These are phyloP conservation scores for Corylus americana DNA, from an alignment of 306 rosid genomes.

Conservation along the genomic window DNA sequence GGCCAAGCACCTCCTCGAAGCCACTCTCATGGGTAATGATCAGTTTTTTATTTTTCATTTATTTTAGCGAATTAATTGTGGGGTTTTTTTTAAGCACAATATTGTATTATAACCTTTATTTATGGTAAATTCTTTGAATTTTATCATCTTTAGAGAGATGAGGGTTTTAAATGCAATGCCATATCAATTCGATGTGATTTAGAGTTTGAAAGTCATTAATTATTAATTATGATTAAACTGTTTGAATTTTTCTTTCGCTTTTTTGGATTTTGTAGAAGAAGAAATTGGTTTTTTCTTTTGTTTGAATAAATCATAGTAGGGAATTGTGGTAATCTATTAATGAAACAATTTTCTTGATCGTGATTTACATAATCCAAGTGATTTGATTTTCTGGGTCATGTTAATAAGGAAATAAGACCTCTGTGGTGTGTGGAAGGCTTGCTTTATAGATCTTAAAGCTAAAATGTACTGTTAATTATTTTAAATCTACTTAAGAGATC, in stretches of 20 bases:
- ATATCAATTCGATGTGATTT: no score
- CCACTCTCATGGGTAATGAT: slow-evolving; percentile 80
- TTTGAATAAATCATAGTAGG: background rate
- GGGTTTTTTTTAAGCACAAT: background rate
- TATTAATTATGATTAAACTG: no score
- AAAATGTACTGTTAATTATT: background rate
- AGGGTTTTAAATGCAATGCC: no score
- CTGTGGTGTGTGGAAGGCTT: background rate
- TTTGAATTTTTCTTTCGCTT: background rate
- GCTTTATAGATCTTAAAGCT: background rate
- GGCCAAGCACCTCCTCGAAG: slow-evolving; percentile 81
- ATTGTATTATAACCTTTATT: no score
- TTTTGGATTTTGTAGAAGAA: background rate
- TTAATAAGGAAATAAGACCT: background rate
- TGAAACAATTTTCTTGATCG: background rate
- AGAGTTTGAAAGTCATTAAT: no score
- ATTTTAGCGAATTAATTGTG: background rate
- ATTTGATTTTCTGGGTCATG: background rate
- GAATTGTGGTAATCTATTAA: no score
- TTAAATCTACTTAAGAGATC: background rate
- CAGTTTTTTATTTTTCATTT: background rate
- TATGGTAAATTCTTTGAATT: background rate
- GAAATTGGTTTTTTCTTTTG: no score
- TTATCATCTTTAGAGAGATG: background rate
- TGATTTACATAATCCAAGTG: background rate